A percentile compares a stretch with the other conserved stretches of the same genome.
phyloP scores from a whole-genome alignment of 306 rosid species.

The Cucumis sativus region Cucumber_9930_V3 NC_026660.2:27614501-27615000 shows the following conservation, averaged over 20 bases:
- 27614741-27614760: slow-evolving; percentile 54
- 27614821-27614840: slow-evolving; percentile 92
- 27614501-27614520: background rate
- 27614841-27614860: slow-evolving; percentile 98
- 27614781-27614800: slow-evolving; percentile 81
- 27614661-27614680: slow-evolving; percentile 89
- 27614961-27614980: background rate
- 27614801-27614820: slow-evolving; percentile 90
- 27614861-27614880: background rate
- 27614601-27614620: slow-evolving; percentile 93
- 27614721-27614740: slow-evolving; percentile 49
- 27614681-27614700: slow-evolving; percentile 74
- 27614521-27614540: background rate
- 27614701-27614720: slow-evolving; percentile 90
- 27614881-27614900: background rate
- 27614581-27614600: slow-evolving; percentile 94
- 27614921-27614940: background rate
- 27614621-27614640: slow-evolving; percentile 99
- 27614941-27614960: background rate
- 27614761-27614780: slow-evolving; percentile 96
- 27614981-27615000: background rate
- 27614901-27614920: background rate
- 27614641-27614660: slow-evolving; percentile 93
- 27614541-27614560: slow-evolving; percentile 27
- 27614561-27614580: slow-evolving; percentile 97